Evolutionary conservation across 768 basidiomycete genomes (phyloP), one percentile per base, ranked within the genome.

Genomic region (Chalciporus pseudorubinellus): DNA sequence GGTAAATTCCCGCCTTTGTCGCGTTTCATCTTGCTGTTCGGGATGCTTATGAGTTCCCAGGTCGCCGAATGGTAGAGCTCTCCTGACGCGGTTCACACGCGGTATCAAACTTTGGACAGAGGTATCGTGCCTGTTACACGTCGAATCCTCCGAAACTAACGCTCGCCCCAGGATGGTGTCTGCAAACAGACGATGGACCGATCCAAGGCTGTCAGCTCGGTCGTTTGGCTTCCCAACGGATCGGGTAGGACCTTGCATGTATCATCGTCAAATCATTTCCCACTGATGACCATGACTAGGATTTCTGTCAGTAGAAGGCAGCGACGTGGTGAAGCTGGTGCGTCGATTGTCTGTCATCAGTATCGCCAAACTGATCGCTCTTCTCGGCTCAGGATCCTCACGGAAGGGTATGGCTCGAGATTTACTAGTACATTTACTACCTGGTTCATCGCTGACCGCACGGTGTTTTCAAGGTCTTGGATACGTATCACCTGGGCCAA

Each of bases 31-130:
- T 19, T 40, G 14, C 29, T 16, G 10, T 10, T 6, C 2, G 16
- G 19, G n/a, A 20, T 6, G 44, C 16, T 50, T 14, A 34, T 50
- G 22, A 36, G 19, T 3, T 11, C 6, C 24, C 51, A 76, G 76
- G 78, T 78, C 79, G 6, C 81, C 80, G 3, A 72, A 68, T 26
- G 76, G 79, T 14, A 66, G 63, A 18, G 53, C 68, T 10, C 66
- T 81, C 33, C 64, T 81, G 34, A 78, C 79, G 3, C 78, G 78
- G 55, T 70, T 78, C 38, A 71, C 65, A 20, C 76, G 75, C 8
- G 73, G 71, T 20, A 64, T 80, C 49, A 81, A 82, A 54, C 50
- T 81, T 18, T 81, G 79, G 79, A 74, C 70, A n/a, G 74, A 77
- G 64, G 78, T 77, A 51, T 50, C n/a, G 3, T 36, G 9, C 14